These are phyloP conservation scores for Suzukiozyma palmioleophila DNA, from an alignment of 1,139 yeast species.

Conservation along the genomic window DNA sequence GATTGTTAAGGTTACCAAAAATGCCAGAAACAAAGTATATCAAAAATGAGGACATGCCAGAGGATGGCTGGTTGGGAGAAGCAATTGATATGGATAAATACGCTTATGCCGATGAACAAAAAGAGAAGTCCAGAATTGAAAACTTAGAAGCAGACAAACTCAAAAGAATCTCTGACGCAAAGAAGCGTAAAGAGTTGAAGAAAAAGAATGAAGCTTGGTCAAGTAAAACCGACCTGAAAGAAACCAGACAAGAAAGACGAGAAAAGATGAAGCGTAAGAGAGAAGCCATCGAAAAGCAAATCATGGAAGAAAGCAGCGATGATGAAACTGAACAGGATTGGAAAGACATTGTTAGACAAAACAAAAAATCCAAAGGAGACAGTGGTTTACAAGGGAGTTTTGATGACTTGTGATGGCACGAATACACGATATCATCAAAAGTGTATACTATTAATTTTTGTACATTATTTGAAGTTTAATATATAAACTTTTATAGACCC, in stretches of 20 bases:
- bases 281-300: constrained; percentile 57
- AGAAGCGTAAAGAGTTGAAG: constrained; percentile 43
- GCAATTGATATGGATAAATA: constrained; percentile 62
- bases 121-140: constrained; percentile 59
- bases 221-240: constrained; percentile 59
- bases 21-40: constrained; percentile 85
- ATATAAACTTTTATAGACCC: neutral
- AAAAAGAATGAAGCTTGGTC: constrained; percentile 81
- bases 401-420: constrained; percentile 54
- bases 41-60: constrained; percentile 44
- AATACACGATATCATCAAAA: neutral
- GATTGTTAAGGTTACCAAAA: constrained; percentile 77
- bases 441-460: neutral
- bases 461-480: neutral
- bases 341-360: constrained; percentile 74
- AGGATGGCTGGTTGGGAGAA: constrained; percentile 69
- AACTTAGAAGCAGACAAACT: constrained; percentile 48
- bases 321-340: constrained; percentile 67
- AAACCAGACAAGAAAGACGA: constrained; percentile 57
- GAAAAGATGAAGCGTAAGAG: constrained; percentile 60
- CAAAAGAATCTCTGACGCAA: constrained; percentile 43
- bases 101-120: constrained; percentile 57
- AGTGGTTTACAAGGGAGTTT: constrained; percentile 55
- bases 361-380: constrained; percentile 50
- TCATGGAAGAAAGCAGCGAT: constrained; percentile 40